Conservation (phyloP, 306 rosid species). For the Vigna unguiculata region DNA sequence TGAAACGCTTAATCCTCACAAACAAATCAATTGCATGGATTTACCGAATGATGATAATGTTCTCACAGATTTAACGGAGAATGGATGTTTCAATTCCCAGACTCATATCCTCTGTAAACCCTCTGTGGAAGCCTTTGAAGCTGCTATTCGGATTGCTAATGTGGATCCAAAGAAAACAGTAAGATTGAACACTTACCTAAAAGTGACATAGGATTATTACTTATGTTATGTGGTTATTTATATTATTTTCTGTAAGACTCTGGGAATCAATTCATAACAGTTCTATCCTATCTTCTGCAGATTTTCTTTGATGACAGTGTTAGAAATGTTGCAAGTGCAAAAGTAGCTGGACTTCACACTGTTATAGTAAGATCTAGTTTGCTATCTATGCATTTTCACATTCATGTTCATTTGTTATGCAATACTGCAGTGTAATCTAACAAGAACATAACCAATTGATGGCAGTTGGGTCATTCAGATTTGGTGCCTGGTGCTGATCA, state of each 20-base stretch:
- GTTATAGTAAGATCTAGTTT: slow-evolving; percentile 69
- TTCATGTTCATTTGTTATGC: slow-evolving; percentile 4
- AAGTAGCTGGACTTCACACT: slow-evolving; percentile 77
- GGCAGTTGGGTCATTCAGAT: slow-evolving; percentile 79
- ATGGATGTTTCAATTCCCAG: slow-evolving; percentile 35
- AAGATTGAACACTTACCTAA: slow-evolving; percentile 36
- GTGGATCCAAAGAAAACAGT: slow-evolving; percentile 73
- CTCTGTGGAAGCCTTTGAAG: slow-evolving; percentile 70
- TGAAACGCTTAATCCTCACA: slow-evolving; percentile 80
- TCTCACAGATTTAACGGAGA: slow-evolving; percentile 1
- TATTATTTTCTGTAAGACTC: slow-evolving; percentile 7
- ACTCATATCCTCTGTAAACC: slow-evolving; percentile 75
- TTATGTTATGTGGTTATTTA: slow-evolving; percentile 23
- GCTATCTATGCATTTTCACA: slow-evolving; percentile 3
- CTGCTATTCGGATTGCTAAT: slow-evolving; percentile 68
- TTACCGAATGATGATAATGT: slow-evolving; percentile 8
- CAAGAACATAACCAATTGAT: slow-evolving; percentile 23
- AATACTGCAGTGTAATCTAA: slow-evolving; percentile 30
- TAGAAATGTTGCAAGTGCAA: slow-evolving; percentile 81
- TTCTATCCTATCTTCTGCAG: slow-evolving; percentile 53
- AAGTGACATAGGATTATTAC: not conserved
- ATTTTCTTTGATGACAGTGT: slow-evolving; percentile 85
- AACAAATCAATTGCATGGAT: slow-evolving; percentile 31
- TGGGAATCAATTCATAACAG: slow-evolving; percentile 22
- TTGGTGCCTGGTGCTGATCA: slow-evolving; percentile 81